Evolutionary conservation across 75 land plant species (phyloP).

Genomic region (Pinus tabuliformis): DNA sequence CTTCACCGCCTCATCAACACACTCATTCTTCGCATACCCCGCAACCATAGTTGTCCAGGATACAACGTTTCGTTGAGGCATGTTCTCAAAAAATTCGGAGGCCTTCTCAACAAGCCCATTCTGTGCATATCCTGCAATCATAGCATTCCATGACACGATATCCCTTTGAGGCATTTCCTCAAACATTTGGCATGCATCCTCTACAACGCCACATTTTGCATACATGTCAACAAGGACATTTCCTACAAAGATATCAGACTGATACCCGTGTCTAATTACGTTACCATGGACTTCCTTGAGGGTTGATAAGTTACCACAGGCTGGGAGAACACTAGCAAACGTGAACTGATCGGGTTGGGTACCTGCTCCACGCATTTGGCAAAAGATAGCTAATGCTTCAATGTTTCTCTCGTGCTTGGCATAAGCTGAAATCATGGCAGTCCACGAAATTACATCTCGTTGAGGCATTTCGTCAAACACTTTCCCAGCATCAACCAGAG

Average conservation of each 20-base stretch:
- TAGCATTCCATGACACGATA: constrained; percentile 66
- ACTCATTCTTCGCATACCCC: constrained; percentile 32
- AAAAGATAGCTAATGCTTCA: constrained; percentile 15
- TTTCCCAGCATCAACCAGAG: constrained; percentile 12
- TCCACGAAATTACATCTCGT: constrained; percentile 32
- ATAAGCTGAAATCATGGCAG: constrained; percentile 42
- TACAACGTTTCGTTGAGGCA: constrained; percentile 32
- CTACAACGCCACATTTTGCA: constrained; percentile 27
- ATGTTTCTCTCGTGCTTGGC: constrained; percentile 20
- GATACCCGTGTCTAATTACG: constrained; percentile 21
- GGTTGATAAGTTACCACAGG: constrained; percentile 15
- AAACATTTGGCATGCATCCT: constrained; percentile 40
- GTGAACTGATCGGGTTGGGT: constrained; percentile 14
- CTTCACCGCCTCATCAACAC: constrained; percentile 21
- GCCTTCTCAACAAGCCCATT: constrained; percentile 34
- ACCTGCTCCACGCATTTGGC: constrained; percentile 13
- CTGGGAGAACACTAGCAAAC: constrained; percentile 36
- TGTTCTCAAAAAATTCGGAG: constrained; percentile 33
- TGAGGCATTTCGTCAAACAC: constrained; percentile 24
- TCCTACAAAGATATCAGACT: constrained; percentile 19
- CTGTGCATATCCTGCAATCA: constrained; percentile 66
- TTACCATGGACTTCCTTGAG: constrained; percentile 28
- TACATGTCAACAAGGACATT: constrained; percentile 44
- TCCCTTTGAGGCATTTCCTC: constrained; percentile 26
- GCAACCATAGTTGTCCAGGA: constrained; percentile 23